Percentiles rank a stretch among this genome's conserved stretches.
phyloP scores from a whole-genome alignment of 176 grass and related monocot species.

The Raddia distichophylla region DNA sequence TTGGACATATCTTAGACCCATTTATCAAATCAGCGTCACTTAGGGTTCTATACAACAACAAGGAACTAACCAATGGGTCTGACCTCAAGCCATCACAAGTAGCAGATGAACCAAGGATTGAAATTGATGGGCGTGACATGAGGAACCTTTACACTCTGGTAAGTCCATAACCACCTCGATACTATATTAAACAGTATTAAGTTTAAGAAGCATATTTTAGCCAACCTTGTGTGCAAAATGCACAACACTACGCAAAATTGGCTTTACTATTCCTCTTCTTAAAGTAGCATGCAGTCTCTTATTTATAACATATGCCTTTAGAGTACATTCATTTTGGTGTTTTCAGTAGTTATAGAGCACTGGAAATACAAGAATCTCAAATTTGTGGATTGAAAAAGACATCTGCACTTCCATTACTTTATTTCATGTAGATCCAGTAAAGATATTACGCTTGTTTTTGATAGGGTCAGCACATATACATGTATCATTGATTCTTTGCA shows the following conservation, averaged over 20 bases:
- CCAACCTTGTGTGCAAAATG: neutral
- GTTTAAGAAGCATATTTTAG: constrained; percentile 9
- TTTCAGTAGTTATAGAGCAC: constrained; percentile 30
- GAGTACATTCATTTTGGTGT: constrained; percentile 9
- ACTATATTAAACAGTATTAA: constrained; percentile 33
- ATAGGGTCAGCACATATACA: constrained; percentile 32
- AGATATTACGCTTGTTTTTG: constrained; percentile 16
- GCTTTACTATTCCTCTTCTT: constrained; percentile 9
- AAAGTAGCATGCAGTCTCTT: constrained; percentile 10
- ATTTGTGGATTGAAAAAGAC: constrained; percentile 34
- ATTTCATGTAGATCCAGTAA: constrained; percentile 38
- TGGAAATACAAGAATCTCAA: constrained; percentile 46
- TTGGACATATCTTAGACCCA: constrained; percentile 88
- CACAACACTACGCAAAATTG: constrained; percentile 13
- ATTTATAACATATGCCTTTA: constrained; percentile 29
- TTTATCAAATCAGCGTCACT: constrained; percentile 80
- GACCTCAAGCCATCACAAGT: constrained; percentile 93
- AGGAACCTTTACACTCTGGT: constrained; percentile 95
- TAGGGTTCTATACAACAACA: constrained; percentile 75
- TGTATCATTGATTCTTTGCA: constrained; percentile 24
- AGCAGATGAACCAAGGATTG: constrained; percentile 62
- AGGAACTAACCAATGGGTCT: constrained; percentile 80
- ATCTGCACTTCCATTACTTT: constrained; percentile 31
- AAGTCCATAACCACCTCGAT: constrained; percentile 43
- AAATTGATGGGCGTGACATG: constrained; percentile 57